Base-by-base conservation (phyloP, 805 yeast genomes). In the Candida nanaspora region DNA sequence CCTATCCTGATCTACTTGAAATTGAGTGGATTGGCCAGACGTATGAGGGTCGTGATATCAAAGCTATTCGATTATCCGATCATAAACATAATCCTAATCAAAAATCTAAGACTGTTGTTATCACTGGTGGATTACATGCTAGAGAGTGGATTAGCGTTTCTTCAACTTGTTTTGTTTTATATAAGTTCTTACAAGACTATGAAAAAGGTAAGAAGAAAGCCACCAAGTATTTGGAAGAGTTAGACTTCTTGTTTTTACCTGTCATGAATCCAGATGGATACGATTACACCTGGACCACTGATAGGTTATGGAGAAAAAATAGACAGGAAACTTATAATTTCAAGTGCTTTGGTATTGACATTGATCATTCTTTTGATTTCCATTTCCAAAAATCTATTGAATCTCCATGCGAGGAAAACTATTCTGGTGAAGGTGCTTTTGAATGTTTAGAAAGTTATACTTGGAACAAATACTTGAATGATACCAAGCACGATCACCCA, bases 191-290 rank as follows among this genome's bases (percentile, higher is more conserved):
- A 37, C 55, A 64, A 27, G 69, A 66, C 36, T 75, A 70, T 49
- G 78, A 74, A 19, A 48, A 49, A 0, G 61, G 60, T 10, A 58
- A 56, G 15, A 56, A 53, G 25, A 65, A 68, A 37, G 76, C 70
- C 42, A 65, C 66, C 4, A 60, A 58, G 26, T 77, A 66, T 44
- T 59, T 86, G 44, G 65, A 78, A 35, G 63, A 76, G 35, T 59
- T 86, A 43, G 91, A 86, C 52, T 83, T 84, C 50, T 57, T 85
- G 27, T 78, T 88, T 47, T 70, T 87, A 25, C 97, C 97, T 0
- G 85, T 86, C 11, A 74, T 80, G 59, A 88, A 88, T 54, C 96
- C 96, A 1, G 97, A 88, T 61, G 97, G 97, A 0, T 88, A 88
- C 57, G 85, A 69, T 13, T 82, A 83, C 57, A 70, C 94, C 2